Conservation (phyloP, 139 green algal genomes). For the Monoraphidium neglectum region DNA sequence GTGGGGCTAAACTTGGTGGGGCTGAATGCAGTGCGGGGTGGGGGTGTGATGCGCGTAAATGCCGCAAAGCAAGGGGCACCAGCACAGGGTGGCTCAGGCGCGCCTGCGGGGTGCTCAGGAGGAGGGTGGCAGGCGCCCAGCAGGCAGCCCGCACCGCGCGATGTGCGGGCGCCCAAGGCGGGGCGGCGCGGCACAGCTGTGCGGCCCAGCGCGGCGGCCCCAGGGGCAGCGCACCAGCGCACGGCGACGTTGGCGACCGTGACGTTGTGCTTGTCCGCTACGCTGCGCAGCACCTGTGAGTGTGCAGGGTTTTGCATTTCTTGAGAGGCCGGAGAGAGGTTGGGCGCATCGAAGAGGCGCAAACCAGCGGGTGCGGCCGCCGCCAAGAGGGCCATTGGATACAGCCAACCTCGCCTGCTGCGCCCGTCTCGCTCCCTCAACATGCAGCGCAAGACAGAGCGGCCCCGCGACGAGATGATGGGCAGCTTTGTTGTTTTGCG, state of each 20-base stretch:
- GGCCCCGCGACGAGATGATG: not conserved
- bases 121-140: no score
- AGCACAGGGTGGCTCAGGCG: no score
- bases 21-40: no score
- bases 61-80: no score
- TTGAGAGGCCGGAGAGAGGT: not conserved
- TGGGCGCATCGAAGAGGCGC: not conserved
- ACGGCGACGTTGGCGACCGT: conserved; percentile 57
- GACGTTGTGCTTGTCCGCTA: conserved; percentile 51
- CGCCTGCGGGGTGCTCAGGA: no score
- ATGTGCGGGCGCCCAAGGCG: no score
- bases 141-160: no score
- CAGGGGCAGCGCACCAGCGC: no score
- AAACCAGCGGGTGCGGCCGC: not conserved
- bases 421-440: not conserved
- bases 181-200: no score
- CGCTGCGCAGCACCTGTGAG: conserved; percentile 27
- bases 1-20: no score
- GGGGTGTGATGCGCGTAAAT: no score
- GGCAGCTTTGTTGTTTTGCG: not conserved
- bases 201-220: no score
- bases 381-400: not conserved
- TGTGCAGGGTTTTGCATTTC: not conserved
- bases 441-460: not conserved
- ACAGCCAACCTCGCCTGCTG: not conserved